Evolutionary conservation across 441 rosid species (phyloP).

Genomic region (Flueggea neowawraea): DNA sequence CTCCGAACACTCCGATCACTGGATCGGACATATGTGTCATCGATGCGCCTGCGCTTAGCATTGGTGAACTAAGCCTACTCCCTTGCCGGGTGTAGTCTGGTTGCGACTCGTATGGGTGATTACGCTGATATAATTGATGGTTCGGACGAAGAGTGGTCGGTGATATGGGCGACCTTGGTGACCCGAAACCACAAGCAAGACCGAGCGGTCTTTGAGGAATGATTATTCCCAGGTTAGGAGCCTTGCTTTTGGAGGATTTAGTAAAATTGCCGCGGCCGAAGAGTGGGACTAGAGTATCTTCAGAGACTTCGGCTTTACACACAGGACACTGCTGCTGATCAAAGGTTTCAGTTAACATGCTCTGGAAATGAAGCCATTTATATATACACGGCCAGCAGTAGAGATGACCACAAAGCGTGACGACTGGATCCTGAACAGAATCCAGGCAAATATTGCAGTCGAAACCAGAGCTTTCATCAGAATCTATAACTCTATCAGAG

Average conservation of each 20-base stretch:
- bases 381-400: conserved; percentile 99
- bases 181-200: conserved; percentile 28
- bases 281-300: conserved; percentile 65
- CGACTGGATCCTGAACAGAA: conserved; percentile 78
- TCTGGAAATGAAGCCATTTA: conserved; percentile 73
- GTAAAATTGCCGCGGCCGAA: conserved; percentile 58
- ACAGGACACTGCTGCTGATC: conserved; percentile 67
- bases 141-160: conserved; percentile 10
- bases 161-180: conserved; percentile 27
- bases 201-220: conserved; percentile 65
- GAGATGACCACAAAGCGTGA: conserved; percentile 91
- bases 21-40: conserved; percentile 38
- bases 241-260: conserved; percentile 29
- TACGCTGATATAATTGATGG: conserved; percentile 18
- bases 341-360: conserved; percentile 26
- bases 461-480: conserved; percentile 42
- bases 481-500: conserved; percentile 14
- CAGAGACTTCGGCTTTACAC: conserved; percentile 80
- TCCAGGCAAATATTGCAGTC: conserved; percentile 97
- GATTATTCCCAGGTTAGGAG: conserved; percentile 41
- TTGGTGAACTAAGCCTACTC: conserved; percentile 31
- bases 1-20: conserved; percentile 59
- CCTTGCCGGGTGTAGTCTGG: conserved; percentile 27
- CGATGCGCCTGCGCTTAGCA: conserved; percentile 27
- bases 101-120: conserved; percentile 20